Evolutionary conservation across 2,329 filamentous ascomycete species (phyloP).

Genomic region (Fusarium duplospermum): DNA sequence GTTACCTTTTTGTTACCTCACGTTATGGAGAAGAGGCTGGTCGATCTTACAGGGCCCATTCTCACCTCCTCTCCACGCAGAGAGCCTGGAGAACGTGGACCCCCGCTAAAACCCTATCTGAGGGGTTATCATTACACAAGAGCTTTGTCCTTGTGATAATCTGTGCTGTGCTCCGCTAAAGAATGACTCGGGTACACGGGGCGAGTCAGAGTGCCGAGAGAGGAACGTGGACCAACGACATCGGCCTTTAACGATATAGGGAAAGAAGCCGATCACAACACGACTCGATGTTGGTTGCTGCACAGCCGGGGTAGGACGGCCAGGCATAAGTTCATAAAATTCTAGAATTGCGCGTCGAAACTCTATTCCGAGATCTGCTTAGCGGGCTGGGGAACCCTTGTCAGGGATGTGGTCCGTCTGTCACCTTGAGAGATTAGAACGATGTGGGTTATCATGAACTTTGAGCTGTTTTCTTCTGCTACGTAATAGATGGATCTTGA

Average conservation of each 20-base stretch:
- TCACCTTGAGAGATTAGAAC: background rate
- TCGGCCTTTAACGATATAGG: background rate
- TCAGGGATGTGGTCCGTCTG: background rate
- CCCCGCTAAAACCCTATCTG: background rate
- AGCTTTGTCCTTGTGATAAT: background rate
- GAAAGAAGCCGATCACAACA: background rate
- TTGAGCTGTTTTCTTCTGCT: background rate
- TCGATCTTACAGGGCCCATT: background rate
- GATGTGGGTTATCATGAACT: background rate
- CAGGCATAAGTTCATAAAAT: background rate
- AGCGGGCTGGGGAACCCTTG: background rate
- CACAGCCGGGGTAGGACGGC: no score
- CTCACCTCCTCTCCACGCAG: background rate
- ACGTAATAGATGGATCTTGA: background rate
- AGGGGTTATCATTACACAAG: constrained; percentile 1
- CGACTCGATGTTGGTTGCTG: background rate
- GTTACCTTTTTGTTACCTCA: constrained; percentile 29
- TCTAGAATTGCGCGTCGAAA: background rate
- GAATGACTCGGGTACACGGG: background rate
- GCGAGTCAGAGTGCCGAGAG: background rate
- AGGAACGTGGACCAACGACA: background rate
- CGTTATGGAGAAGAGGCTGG: constrained; percentile 7
- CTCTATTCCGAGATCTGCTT: background rate
- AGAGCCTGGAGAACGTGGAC: background rate
- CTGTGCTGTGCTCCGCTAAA: background rate